phyloP scores from a whole-genome alignment of 352 stramenopile genomes.

The Pythium rishiriense region DNA sequence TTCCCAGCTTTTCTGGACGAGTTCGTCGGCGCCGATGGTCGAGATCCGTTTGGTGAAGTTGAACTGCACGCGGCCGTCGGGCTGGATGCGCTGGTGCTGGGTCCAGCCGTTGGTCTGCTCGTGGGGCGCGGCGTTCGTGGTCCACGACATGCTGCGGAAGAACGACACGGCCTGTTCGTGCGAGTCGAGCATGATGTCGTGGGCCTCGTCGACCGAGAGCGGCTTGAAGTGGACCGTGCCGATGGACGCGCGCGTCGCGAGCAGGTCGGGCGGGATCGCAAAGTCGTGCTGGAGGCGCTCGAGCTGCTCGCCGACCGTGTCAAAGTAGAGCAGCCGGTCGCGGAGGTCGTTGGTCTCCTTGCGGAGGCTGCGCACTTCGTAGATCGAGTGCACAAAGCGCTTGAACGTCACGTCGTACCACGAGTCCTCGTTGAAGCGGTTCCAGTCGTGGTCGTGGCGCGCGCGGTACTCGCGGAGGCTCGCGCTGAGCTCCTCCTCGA shows the following conservation, averaged over 20 bases:
- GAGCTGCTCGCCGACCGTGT: slow-evolving; percentile 71
- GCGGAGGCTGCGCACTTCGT: slow-evolving; percentile 60
- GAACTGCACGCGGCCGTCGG: slow-evolving; percentile 69
- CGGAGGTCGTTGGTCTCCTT: slow-evolving; percentile 46
- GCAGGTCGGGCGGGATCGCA: slow-evolving; percentile 41
- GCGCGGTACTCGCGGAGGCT: slow-evolving; percentile 39
- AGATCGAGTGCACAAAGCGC: slow-evolving; percentile 73
- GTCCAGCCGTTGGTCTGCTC: slow-evolving; percentile 84
- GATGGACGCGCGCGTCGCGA: slow-evolving; percentile 38
- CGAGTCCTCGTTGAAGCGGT: slow-evolving; percentile 51
- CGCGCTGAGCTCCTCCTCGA: slow-evolving; percentile 47
- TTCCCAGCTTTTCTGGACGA: slow-evolving; percentile 75
- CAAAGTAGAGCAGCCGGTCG: slow-evolving; percentile 53
- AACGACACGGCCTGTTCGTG: slow-evolving; percentile 70
- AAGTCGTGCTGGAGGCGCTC: slow-evolving; percentile 69
- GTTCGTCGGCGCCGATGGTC: slow-evolving; percentile 57
- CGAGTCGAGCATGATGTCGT: slow-evolving; percentile 73
- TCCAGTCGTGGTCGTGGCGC: slow-evolving; percentile 44
- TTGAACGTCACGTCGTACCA: slow-evolving; percentile 56
- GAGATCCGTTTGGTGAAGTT: slow-evolving; percentile 79
- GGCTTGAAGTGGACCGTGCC: slow-evolving; percentile 65
- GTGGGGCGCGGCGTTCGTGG: slow-evolving; percentile 23
- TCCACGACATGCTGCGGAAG: slow-evolving; percentile 58
- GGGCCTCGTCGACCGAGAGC: slow-evolving; percentile 44
- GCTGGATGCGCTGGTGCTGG: slow-evolving; percentile 66